Conservation (phyloP, 2,329 filamentous ascomycete species). For the Tolypocladium ovalisporum region DNA sequence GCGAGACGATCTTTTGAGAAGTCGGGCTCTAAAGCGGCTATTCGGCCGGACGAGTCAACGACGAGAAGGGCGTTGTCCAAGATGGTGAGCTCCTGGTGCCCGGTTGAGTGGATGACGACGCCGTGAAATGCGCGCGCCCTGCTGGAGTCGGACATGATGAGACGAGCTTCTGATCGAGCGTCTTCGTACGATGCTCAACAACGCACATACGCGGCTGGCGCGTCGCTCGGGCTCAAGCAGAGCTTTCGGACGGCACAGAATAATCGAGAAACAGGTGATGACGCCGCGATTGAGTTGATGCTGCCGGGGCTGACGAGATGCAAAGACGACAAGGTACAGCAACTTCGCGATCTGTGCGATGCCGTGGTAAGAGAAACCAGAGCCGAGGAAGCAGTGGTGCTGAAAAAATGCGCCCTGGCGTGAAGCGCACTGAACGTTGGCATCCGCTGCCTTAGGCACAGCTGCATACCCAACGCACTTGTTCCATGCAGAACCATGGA, state of each 20-base stretch:
- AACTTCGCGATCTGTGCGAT: not conserved
- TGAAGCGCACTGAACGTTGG: too few species aligned
- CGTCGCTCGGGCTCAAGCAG: not conserved
- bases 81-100: conserved; percentile 21
- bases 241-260: not conserved
- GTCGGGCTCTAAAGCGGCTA: conserved; percentile 12
- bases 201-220: too few species aligned
- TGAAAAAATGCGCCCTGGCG: not conserved
- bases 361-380: not conserved
- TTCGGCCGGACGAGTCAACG: conserved; percentile 12
- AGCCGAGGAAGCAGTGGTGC: too few species aligned
- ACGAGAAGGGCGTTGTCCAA: conserved; percentile 26
- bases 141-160: not conserved
- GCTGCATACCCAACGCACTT: not conserved
- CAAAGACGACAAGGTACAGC: not conserved
- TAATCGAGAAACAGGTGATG: not conserved
- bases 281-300: not conserved
- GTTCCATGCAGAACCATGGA: not conserved
- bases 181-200: too few species aligned
- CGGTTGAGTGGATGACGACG: conserved; percentile 28
- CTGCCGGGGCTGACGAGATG: not conserved
- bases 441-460: not conserved
- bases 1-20: conserved; percentile 6
- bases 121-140: conserved; percentile 23
- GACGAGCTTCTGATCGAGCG: not conserved